Evolutionary conservation across 768 basidiomycete genomes (phyloP).

Genomic region (Myochromella boudieri): DNA sequence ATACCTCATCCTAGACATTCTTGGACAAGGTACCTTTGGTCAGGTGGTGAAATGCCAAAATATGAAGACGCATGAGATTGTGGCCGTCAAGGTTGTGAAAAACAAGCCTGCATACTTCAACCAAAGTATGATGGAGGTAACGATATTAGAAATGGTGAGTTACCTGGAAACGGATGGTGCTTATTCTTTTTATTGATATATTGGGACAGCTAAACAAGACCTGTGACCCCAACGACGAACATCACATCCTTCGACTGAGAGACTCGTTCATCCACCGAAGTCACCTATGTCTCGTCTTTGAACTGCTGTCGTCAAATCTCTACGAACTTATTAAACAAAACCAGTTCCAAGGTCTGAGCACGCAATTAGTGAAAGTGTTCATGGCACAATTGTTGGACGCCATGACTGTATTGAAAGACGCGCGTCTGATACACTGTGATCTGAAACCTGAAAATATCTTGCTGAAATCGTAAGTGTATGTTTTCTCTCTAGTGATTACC

Average conservation of each 20-base stretch:
- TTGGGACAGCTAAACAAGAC: slow-evolving; percentile 83
- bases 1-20: slow-evolving; percentile 95
- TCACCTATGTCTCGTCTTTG: slow-evolving; percentile 97
- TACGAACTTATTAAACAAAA: slow-evolving; percentile 99
- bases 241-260: slow-evolving; percentile 91
- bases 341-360: slow-evolving; percentile 95
- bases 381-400: slow-evolving; percentile 95
- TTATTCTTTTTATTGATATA: slow-evolving; percentile 4
- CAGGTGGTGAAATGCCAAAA: slow-evolving; percentile 99
- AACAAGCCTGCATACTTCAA: slow-evolving; percentile 99
- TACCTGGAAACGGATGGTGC: background rate
- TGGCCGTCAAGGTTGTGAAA: slow-evolving; percentile 99
- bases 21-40: slow-evolving; percentile 98
- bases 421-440: slow-evolving; percentile 96
- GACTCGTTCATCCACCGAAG: slow-evolving; percentile 97
- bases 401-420: slow-evolving; percentile 89
- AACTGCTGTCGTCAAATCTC: slow-evolving; percentile 93
- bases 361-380: slow-evolving; percentile 97
- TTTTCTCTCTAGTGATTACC: slow-evolving; percentile 1
- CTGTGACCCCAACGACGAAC: slow-evolving; percentile 92
- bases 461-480: slow-evolving; percentile 79
- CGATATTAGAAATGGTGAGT: slow-evolving; percentile 91
- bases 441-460: slow-evolving; percentile 98
- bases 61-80: slow-evolving; percentile 98
- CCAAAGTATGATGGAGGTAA: slow-evolving; percentile 99